Evolutionary conservation across 345 rosid genomes (phyloP), one percentile per base, ranked within the genome.

Genomic region (Hypericum perforatum): DNA sequence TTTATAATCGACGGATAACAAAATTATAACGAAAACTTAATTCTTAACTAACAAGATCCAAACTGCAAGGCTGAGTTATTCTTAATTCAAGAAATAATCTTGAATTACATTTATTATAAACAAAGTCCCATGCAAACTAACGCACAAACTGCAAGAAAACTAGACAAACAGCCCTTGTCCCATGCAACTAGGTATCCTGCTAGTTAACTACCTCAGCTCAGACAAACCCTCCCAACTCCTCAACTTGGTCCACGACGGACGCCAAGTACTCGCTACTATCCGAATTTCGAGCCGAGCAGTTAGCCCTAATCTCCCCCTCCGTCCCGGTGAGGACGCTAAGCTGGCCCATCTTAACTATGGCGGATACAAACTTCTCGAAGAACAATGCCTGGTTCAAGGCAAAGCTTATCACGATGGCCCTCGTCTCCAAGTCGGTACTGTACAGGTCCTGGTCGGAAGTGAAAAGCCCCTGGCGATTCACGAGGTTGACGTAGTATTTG

Each of bases 401-500:
- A 54, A 80, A 86, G 63, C 82, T 72, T 0, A 54, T 71, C 7
- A 87, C 96, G 2, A 84, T 76, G 22, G 52, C 72, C 67, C 72
- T 75, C 2, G 96, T 91, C 58, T 75, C 64, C 16, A 36, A 42
- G 42, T 91, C 73, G 7, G 67, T 62, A n/a, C n/a, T n/a, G 73
- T 80, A 91, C 54, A 91, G 41, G 37, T 87, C 96, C 41, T 91
- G 98, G 74, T 87, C 98, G 0, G 96, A 91, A 0, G 89, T 82
- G 65, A 91, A 82, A 32, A 87, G 56, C 0, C 95, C 98, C 62
- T 84, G 80, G 14, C 94, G 78, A 67, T 84, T 84, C 91, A 80
- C 70, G 56, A 90, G 76, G 54, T 90, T 68, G 0, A 86, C 84
- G 12, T 67, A 84, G 67, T 87, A 91, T 74, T 84, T 81, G 76